phyloP scores from a whole-genome alignment of 345 rosid genomes.

The Isatis tinctoria region DNA sequence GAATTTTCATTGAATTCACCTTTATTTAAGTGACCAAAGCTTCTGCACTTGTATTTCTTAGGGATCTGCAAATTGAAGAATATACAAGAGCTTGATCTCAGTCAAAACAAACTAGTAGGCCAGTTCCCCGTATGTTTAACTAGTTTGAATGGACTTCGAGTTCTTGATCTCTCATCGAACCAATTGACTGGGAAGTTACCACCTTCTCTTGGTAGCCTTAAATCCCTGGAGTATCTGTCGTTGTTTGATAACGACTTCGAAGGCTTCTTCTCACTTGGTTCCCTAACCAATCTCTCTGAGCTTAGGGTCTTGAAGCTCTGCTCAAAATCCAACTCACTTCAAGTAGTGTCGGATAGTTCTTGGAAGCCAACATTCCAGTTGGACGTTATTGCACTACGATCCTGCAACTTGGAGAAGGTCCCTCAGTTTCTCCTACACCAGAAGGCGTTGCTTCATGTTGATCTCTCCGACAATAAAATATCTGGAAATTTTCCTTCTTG shows the following conservation, averaged over 20 bases:
- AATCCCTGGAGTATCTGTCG: constrained; percentile 14
- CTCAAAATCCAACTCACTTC: background rate
- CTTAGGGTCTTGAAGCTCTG: background rate
- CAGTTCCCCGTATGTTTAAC: background rate
- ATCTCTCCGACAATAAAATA: constrained; percentile 6
- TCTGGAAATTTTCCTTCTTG: constrained; percentile 6
- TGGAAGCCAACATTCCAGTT: constrained; percentile 16
- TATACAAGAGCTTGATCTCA: constrained; percentile 5
- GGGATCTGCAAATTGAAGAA: constrained; percentile 13
- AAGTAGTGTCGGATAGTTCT: background rate
- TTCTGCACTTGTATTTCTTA: background rate
- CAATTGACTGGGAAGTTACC: constrained; percentile 4
- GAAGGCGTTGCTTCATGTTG: background rate
- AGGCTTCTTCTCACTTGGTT: constrained; percentile 1
- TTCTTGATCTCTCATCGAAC: constrained; percentile 23
- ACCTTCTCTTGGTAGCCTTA: background rate
- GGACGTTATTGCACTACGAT: background rate
- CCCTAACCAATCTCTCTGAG: background rate
- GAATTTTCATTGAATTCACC: background rate
- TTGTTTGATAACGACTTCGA: constrained; percentile 5
- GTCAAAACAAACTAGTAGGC: background rate
- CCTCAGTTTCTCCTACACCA: constrained; percentile 20
- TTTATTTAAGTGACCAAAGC: background rate
- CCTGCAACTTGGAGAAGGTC: constrained; percentile 1
- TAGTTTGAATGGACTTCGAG: background rate